These are phyloP conservation scores for Rhizophagus prolifer DNA, from an alignment of 192 early-diverging fungal species.

Conservation along the genomic window DNA sequence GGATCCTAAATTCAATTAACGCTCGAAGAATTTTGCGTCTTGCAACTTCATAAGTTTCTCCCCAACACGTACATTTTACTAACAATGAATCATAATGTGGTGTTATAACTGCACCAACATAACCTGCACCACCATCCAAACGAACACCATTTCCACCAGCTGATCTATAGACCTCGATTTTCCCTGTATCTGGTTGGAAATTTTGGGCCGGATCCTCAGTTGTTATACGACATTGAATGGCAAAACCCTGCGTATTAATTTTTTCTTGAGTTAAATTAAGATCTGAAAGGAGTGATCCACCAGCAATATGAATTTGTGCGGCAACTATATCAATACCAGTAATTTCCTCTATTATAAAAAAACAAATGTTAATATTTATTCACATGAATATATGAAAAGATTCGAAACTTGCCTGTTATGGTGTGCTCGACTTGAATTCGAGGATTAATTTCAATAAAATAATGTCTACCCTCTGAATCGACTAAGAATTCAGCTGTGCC, in stretches of 20 bases:
- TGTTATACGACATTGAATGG: constrained; percentile 96
- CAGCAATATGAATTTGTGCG: constrained; percentile 93
- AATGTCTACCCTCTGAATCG: constrained; percentile 81
- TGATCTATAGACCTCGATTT: constrained; percentile 92
- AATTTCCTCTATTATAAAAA: constrained; percentile 70
- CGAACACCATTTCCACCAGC: constrained; percentile 87
- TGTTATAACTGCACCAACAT: constrained; percentile 88
- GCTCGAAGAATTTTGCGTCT: constrained; percentile 86
- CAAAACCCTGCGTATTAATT: constrained; percentile 78
- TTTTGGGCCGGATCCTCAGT: constrained; percentile 92
- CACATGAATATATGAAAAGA: neutral
- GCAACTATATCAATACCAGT: constrained; percentile 94
- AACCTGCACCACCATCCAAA: constrained; percentile 87
- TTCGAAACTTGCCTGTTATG: constrained; percentile 61
- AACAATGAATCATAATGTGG: constrained; percentile 95
- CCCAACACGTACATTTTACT: constrained; percentile 87
- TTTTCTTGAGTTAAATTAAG: constrained; percentile 80
- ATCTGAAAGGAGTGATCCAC: constrained; percentile 75
- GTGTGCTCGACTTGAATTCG: constrained; percentile 99
- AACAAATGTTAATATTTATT: neutral
- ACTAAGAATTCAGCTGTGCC: constrained; percentile 98
- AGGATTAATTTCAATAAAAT: constrained; percentile 99
- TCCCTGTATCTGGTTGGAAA: constrained; percentile 96
- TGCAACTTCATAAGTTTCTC: constrained; percentile 86
- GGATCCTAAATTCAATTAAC: constrained; percentile 91